Conservation (phyloP, 2,329 filamentous ascomycete species). For the Neofusicoccum sp. region DNA sequence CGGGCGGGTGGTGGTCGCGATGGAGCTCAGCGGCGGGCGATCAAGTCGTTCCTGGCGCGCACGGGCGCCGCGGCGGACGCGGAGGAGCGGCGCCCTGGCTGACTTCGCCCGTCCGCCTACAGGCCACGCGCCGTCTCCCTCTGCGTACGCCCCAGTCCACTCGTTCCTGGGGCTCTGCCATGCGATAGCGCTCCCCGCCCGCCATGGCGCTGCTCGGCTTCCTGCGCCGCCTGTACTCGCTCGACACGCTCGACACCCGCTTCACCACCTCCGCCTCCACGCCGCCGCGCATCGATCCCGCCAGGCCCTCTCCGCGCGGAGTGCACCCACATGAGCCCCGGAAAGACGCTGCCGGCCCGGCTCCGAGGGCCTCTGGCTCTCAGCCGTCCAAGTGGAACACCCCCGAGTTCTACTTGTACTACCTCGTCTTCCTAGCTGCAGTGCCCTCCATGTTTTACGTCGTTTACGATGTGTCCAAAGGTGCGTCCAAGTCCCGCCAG, state of each 20-base stretch:
- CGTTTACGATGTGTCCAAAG: slow-evolving; percentile 79
- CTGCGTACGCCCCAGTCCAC: not conserved
- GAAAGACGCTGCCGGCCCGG: slow-evolving; percentile 39
- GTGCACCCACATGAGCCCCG: not conserved
- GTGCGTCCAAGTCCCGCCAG: slow-evolving; percentile 45
- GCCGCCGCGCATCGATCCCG: slow-evolving; percentile 45
- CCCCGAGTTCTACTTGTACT: slow-evolving; percentile 82
- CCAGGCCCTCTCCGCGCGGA: slow-evolving; percentile 27
- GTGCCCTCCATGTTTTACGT: slow-evolving; percentile 89
- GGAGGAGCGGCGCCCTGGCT: not conserved
- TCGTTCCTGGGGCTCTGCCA: not conserved
- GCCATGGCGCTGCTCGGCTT: slow-evolving; percentile 47
- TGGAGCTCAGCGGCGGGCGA: slow-evolving; percentile 3
- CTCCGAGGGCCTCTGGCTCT: not conserved
- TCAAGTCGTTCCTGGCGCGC: slow-evolving; percentile 1
- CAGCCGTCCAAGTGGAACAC: slow-evolving; percentile 79
- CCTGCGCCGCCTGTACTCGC: slow-evolving; percentile 58
- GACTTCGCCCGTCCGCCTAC: not conserved
- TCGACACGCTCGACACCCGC: slow-evolving; percentile 68
- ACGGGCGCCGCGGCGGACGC: not conserved
- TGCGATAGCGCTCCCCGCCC: not conserved
- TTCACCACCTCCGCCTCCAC: slow-evolving; percentile 70
- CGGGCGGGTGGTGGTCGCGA: not conserved
- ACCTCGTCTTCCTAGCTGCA: slow-evolving; percentile 60
- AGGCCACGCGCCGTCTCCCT: not conserved